Evolutionary conservation across 768 basidiomycete genomes (phyloP).

Genomic region (Cystobasidium ongulense): DNA sequence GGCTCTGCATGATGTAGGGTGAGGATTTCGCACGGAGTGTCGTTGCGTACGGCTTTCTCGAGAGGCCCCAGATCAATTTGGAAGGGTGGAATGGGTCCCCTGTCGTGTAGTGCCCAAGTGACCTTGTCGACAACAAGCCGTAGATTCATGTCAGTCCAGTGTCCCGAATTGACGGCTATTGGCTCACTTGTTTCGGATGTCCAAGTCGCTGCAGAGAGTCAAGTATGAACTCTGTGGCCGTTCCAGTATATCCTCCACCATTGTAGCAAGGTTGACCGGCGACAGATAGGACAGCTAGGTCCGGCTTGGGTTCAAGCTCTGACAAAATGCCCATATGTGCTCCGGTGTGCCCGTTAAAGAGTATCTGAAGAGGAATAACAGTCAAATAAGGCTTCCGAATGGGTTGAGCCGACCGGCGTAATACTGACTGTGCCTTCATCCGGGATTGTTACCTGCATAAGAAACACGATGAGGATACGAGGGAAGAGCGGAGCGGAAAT

Average conservation of each 20-base stretch:
- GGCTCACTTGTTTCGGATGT: background rate
- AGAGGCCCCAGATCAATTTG: background rate
- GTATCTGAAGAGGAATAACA: background rate
- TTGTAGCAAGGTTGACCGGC: background rate
- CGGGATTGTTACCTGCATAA: background rate
- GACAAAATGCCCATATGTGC: background rate
- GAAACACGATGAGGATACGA: too few relatives aligned
- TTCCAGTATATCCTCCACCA: background rate
- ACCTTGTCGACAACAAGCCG: background rate
- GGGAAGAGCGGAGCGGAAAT: background rate
- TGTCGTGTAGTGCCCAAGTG: background rate
- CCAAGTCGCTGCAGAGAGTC: background rate
- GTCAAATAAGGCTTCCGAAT: too few relatives aligned
- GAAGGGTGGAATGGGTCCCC: background rate
- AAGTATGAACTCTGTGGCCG: background rate
- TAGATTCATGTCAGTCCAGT: background rate
- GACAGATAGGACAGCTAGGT: background rate
- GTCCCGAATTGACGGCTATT: background rate
- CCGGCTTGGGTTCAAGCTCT: background rate
- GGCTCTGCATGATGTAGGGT: background rate
- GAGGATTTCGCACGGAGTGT: background rate
- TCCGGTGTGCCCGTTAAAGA: constrained; percentile 5
- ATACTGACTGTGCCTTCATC: background rate
- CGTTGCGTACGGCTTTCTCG: background rate
- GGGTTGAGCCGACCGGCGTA: background rate